Evolutionary conservation across 2,329 filamentous ascomycete species (phyloP).

Genomic region (Dactylonectria macrodidyma): DNA sequence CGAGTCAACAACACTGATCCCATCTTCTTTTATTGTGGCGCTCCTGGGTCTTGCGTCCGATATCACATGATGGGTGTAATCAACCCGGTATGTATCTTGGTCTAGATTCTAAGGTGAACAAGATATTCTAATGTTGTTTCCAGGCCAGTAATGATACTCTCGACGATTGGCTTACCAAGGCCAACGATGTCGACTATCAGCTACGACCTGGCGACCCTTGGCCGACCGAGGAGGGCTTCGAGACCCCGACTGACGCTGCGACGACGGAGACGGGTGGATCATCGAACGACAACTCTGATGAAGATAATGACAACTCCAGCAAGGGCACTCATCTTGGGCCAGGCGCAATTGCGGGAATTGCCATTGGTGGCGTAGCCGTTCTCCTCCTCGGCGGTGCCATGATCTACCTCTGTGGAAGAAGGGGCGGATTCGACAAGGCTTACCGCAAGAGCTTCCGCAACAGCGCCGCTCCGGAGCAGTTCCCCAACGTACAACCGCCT

Average conservation of each 20-base stretch:
- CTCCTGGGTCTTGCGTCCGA: conserved; percentile 73
- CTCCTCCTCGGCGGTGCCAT: conserved; percentile 60
- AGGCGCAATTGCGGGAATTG: conserved; percentile 73
- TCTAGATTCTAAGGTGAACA: not conserved
- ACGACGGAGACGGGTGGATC: conserved; percentile 20
- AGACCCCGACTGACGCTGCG: conserved; percentile 29
- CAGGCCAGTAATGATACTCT: conserved; percentile 64
- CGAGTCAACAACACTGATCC: conserved; percentile 74
- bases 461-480: conserved; percentile 12
- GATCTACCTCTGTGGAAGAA: conserved; percentile 64
- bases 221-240: conserved; percentile 62
- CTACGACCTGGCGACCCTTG: conserved; percentile 70
- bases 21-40: conserved; percentile 80
- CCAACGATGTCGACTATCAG: conserved; percentile 64
- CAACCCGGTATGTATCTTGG: conserved; percentile 70
- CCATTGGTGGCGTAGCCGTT: conserved; percentile 64
- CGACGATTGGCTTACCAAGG: conserved; percentile 62
- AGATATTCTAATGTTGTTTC: conserved; percentile 31
- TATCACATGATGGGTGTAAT: conserved; percentile 84
- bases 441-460: conserved; percentile 47
- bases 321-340: conserved; percentile 40
- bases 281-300: conserved; percentile 6
- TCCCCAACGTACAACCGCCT: conserved; percentile 20
- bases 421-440: conserved; percentile 48
- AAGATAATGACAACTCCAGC: conserved; percentile 24